Base-by-base conservation (phyloP, 352 stramenopile species). In the Albugo laibachii region DNA sequence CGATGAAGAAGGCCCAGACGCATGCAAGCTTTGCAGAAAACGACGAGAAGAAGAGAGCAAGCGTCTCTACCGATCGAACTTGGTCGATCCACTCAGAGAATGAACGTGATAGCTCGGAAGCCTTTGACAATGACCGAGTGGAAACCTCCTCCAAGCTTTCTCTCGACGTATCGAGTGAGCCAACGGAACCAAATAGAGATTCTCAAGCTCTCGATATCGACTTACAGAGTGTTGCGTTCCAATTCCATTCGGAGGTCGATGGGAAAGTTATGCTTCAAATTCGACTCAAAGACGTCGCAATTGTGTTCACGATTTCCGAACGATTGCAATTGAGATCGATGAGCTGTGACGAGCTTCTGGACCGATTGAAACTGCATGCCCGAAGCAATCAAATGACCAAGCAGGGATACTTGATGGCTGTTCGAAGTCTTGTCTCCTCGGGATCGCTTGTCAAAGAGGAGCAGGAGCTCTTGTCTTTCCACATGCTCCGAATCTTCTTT, bases 251-350 rank as follows among this genome's bases (percentile, higher is more conserved):
- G 24, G 24, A 31, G 24, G 24, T 31, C 24, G 24, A 31, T 31
- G 24, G 24, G 24, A 86, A 87, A 49, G 54, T 92, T n/a, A 92
- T 72, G 11, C 54, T 92, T 20, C 69, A 72, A 11, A 88, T 92
- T 55, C 75, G 78, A 4, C 51, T 92, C 13, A 85, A 86, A 45
- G 78, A 92, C 41, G 75, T 92, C 0, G 78, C 78, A 0, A 84
- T 86, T 39, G 73, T 92, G 14, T 92, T 86, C 56, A 92, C 75
- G 5, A 84, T 92, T 31, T 79, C 78, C 0, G 78, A 92, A 45
- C 72, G 75, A 31, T 79, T 92, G 68, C 78, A 76, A 13, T 66
- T 88, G n/a, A 80, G 73, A 50, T 62, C 56, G 16, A 73, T 87
- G 55, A 55, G 63, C 13, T 71, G 62, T 20, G 65, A 79, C 41